phyloP scores from a whole-genome alignment of 2,329 filamentous ascomycete genomes.

The Venturia aucupariae region DNA sequence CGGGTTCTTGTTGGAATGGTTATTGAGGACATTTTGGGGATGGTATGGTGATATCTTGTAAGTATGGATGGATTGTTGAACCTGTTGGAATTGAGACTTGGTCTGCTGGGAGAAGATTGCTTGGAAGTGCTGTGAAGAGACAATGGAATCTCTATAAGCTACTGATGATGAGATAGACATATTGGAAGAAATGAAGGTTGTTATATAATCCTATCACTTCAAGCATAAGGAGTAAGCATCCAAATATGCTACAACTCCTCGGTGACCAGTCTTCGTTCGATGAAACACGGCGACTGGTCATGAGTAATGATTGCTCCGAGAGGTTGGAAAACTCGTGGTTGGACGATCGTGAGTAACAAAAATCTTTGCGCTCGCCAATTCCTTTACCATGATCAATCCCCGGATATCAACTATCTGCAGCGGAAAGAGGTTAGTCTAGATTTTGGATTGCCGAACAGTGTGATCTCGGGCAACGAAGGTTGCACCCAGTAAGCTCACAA shows the following conservation, averaged over 20 bases:
- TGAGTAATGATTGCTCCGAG: background rate
- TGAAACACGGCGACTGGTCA: background rate
- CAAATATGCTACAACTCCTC: background rate
- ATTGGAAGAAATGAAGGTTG: background rate
- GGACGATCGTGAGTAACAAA: background rate
- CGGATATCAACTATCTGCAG: no score
- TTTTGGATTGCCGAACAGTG: no score
- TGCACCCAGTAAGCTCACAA: no score
- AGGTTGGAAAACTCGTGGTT: background rate
- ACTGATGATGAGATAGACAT: background rate
- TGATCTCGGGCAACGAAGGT: no score
- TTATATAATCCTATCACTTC: background rate
- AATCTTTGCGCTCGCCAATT: no score
- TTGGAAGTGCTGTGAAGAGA: background rate
- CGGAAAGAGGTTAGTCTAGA: no score
- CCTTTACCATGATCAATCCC: no score
- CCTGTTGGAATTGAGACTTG: no score
- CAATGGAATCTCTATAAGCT: no score
- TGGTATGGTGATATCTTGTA: background rate
- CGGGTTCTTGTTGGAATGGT: conserved; percentile 3
- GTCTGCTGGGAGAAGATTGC: no score
- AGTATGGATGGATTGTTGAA: background rate
- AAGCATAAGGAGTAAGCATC: background rate
- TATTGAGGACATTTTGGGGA: background rate
- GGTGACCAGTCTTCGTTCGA: background rate